Conservation (phyloP, 352 stramenopile species). For the Phytophthora cactorum region DNA sequence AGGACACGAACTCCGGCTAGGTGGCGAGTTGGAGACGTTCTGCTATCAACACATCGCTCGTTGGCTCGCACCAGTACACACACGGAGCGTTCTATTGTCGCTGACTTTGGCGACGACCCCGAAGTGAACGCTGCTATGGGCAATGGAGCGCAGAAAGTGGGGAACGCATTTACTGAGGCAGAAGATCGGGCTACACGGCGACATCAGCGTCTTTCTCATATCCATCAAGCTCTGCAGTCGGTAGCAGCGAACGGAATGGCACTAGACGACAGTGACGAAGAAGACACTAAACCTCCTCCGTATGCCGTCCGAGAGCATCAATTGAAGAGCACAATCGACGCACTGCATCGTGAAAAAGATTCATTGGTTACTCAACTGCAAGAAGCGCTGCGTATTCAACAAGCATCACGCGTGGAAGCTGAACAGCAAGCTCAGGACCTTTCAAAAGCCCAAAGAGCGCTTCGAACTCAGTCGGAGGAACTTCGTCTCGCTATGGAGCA, state of each 20-base stretch:
- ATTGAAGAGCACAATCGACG: constrained; percentile 56
- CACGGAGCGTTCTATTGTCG: constrained; percentile 56
- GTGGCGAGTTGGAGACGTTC: constrained; percentile 70
- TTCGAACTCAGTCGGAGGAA: constrained; percentile 53
- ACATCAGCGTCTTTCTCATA: constrained; percentile 31
- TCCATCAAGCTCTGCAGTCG: constrained; percentile 57
- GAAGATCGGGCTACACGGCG: constrained; percentile 38
- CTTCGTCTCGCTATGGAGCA: constrained; percentile 44
- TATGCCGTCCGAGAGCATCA: constrained; percentile 40
- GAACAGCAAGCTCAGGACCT: constrained; percentile 72
- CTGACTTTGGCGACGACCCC: constrained; percentile 61
- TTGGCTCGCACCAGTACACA: constrained; percentile 62
- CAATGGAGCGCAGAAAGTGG: constrained; percentile 42
- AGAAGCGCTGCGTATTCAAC: constrained; percentile 57
- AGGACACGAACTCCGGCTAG: constrained; percentile 37
- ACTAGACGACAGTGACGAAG: constrained; percentile 9
- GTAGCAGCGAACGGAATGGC: constrained; percentile 31
- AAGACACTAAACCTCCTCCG: constrained; percentile 16
- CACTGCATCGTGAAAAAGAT: constrained; percentile 66
- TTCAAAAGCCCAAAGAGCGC: constrained; percentile 50
- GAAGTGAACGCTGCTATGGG: constrained; percentile 53
- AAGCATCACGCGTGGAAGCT: constrained; percentile 45
- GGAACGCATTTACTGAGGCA: constrained; percentile 40
- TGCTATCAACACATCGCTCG: constrained; percentile 67
- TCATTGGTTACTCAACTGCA: constrained; percentile 64